Evolutionary conservation across 202 grass and related monocot genomes (phyloP).

Genomic region (Elaeis oleifera): DNA sequence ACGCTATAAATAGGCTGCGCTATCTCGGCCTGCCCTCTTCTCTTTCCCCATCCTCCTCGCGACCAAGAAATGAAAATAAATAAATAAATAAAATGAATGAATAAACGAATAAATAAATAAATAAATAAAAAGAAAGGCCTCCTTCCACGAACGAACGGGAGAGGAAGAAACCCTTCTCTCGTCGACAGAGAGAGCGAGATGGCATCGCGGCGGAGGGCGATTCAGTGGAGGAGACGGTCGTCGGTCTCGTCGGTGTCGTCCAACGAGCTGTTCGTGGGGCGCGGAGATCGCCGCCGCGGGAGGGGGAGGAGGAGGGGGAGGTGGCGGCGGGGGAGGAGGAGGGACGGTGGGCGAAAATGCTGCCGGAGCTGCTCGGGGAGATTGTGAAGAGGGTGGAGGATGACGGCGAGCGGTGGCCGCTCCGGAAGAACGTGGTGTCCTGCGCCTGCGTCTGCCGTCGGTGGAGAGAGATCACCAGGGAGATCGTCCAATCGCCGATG

Average conservation of each 20-base stretch:
- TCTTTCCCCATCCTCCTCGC: too few species aligned
- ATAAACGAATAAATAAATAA: too few species aligned
- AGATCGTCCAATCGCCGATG: slow-evolving; percentile 43
- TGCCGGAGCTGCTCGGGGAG: slow-evolving; percentile 71
- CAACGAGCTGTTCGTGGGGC: background rate
- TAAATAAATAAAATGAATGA: too few species aligned
- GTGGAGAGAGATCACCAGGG: slow-evolving; percentile 50
- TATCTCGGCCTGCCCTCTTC: too few species aligned
- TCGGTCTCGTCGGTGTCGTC: slow-evolving; percentile 1
- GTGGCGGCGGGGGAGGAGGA: slow-evolving; percentile 35
- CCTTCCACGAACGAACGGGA: background rate
- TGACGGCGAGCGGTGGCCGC: slow-evolving; percentile 65
- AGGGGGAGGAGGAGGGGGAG: slow-evolving; percentile 12
- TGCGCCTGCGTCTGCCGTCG: slow-evolving; percentile 68
- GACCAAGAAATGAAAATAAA: too few species aligned
- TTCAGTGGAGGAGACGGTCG: background rate
- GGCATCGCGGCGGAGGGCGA: slow-evolving; percentile 1
- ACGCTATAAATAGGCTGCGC: too few species aligned
- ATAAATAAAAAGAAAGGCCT: too few species aligned
- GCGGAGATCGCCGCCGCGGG: background rate
- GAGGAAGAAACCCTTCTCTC: background rate
- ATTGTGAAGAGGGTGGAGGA: slow-evolving; percentile 65
- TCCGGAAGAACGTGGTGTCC: slow-evolving; percentile 62
- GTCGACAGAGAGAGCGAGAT: background rate
- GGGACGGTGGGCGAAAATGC: slow-evolving; percentile 54